Conservation (phyloP, 208 protist genomes). For the Leishmania tropica region DNA sequence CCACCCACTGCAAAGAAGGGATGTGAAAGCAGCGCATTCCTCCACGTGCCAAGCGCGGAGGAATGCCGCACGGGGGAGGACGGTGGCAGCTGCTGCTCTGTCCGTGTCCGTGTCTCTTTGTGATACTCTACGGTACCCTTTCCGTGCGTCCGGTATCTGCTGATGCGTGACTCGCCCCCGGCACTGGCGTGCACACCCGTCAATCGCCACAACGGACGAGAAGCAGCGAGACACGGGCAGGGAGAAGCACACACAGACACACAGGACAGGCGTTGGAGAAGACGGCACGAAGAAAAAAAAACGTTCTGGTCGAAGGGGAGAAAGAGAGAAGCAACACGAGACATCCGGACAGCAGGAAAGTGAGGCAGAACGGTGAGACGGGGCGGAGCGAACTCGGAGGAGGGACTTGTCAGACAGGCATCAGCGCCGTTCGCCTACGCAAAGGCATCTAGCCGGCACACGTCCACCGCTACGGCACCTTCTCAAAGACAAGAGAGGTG, state of each 20-base stretch:
- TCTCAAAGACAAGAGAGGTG: slow-evolving; percentile 33
- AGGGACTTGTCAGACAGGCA: neutral
- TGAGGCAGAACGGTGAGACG: neutral
- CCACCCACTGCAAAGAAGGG: neutral
- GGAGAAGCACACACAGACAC: neutral
- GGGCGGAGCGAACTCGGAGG: neutral
- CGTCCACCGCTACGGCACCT: slow-evolving; percentile 9
- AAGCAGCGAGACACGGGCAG: neutral
- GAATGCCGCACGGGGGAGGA: neutral
- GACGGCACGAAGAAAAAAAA: neutral
- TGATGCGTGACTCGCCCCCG: neutral
- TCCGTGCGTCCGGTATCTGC: neutral
- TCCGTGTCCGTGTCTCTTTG: neutral
- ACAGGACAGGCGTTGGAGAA: neutral
- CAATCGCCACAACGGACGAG: neutral
- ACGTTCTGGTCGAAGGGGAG: neutral
- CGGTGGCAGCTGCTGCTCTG: neutral
- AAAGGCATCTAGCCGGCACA: neutral
- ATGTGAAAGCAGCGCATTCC: neutral
- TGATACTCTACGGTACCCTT: neutral
- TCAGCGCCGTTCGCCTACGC: neutral
- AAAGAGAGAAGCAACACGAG: neutral
- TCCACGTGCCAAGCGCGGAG: neutral
- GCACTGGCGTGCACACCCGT: neutral
- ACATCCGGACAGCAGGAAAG: neutral